phyloP scores from a whole-genome alignment of 202 grass and related monocot species.

The Zizania palustris region DNA sequence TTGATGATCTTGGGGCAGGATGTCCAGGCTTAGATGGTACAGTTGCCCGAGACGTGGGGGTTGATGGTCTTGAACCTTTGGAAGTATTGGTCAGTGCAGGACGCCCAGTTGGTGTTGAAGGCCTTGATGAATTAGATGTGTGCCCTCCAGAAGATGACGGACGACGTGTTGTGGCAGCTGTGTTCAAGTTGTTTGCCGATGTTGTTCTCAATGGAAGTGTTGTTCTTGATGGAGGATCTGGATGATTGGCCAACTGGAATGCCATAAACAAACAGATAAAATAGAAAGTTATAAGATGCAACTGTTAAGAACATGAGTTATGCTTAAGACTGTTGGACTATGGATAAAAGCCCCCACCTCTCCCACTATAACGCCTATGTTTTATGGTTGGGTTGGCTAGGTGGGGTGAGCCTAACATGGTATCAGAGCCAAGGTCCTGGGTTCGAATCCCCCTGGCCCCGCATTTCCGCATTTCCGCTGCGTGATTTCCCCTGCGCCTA shows the following conservation, averaged over 20 bases:
- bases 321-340: too few relatives aligned
- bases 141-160: constrained; percentile 81
- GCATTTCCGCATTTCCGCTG: too few relatives aligned
- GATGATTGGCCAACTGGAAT: constrained; percentile 75
- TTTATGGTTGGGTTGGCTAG: too few relatives aligned
- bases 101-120: constrained; percentile 82
- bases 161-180: constrained; percentile 55
- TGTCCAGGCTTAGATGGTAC: constrained; percentile 57
- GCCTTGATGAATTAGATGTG: constrained; percentile 64
- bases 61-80: constrained; percentile 74
- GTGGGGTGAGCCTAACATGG: too few relatives aligned
- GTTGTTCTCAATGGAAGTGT: constrained; percentile 60
- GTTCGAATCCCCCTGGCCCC: too few relatives aligned
- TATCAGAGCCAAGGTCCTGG: too few relatives aligned
- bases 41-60: constrained; percentile 70
- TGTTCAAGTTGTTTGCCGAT: constrained; percentile 70
- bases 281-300: constrained; percentile 30
- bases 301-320: neutral
- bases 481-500: too few relatives aligned
- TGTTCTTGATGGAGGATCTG: constrained; percentile 70
- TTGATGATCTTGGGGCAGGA: constrained; percentile 58
- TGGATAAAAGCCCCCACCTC: too few relatives aligned
- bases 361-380: too few relatives aligned
- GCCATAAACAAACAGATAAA: constrained; percentile 46
- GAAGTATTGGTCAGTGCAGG: constrained; percentile 47